Percentiles rank a stretch among this genome's conserved stretches.
These are phyloP conservation scores for Yamadazyma taylorii DNA, from an alignment of 1,139 yeast genomes.

Conservation along the genomic window DNA sequence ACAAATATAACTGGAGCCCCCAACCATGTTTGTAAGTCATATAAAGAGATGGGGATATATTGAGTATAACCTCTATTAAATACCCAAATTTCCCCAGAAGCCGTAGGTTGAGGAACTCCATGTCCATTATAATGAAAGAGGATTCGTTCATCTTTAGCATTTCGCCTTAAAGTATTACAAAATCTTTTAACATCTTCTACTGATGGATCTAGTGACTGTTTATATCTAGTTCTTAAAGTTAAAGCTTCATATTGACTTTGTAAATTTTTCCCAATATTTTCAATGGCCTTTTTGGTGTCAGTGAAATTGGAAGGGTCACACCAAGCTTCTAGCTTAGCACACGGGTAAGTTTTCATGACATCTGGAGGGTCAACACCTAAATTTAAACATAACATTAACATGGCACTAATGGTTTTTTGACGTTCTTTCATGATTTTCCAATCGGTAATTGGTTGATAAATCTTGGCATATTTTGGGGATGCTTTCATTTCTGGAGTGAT, in stretches of 20 bases:
- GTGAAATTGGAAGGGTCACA: constrained; percentile 82
- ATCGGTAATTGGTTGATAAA: constrained; percentile 73
- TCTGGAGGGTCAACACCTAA: constrained; percentile 98
- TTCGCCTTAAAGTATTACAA: constrained; percentile 83
- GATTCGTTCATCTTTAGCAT: constrained; percentile 88
- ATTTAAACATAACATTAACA: constrained; percentile 83
- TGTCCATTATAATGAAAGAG: constrained; percentile 96
- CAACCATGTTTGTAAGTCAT: constrained; percentile 93
- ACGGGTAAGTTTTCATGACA: constrained; percentile 88
- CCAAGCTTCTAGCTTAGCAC: constrained; percentile 93
- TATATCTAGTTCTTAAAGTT: constrained; percentile 83
- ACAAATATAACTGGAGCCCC: constrained; percentile 98
- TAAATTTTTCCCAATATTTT: constrained; percentile 82
- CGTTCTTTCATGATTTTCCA: constrained; percentile 92
- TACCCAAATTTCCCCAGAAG: constrained; percentile 98
- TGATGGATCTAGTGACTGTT: constrained; percentile 89
- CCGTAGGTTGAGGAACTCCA: constrained; percentile 97
- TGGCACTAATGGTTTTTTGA: constrained; percentile 94
- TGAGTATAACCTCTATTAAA: constrained; percentile 96
- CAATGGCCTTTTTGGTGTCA: constrained; percentile 90
- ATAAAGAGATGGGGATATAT: constrained; percentile 90
- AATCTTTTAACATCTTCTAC: constrained; percentile 94
- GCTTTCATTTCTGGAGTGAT: constrained; percentile 54
- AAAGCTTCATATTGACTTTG: constrained; percentile 89
- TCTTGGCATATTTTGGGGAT: constrained; percentile 42